Percentiles rank a stretch among this genome's conserved stretches.
Evolutionary conservation across 2,329 filamentous ascomycete species (phyloP).

Genomic region (Sporothrix sp.): DNA sequence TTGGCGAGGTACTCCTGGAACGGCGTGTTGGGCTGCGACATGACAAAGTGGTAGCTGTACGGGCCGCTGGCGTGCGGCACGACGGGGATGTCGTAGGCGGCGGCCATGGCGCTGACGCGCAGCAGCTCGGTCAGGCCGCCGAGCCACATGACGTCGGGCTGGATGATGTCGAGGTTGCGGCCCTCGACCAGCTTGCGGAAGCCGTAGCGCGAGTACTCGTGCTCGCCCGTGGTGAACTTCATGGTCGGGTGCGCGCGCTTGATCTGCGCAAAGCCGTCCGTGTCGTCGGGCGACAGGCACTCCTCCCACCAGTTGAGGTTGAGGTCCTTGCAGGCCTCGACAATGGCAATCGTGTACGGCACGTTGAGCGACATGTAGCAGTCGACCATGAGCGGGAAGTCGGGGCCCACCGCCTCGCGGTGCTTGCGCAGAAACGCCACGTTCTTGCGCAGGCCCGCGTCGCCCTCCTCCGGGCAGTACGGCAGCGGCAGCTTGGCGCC

Average conservation of each 20-base stretch:
- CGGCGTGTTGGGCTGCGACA: constrained; percentile 84
- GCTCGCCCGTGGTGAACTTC: constrained; percentile 93
- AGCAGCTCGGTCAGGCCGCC: constrained; percentile 87
- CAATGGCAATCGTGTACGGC: constrained; percentile 83
- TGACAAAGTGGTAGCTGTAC: constrained; percentile 93
- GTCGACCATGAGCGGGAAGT: constrained; percentile 90
- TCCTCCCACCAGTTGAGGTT: constrained; percentile 98
- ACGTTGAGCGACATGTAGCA: constrained; percentile 97
- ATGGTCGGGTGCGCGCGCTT: constrained; percentile 82
- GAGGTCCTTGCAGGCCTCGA: constrained; percentile 70
- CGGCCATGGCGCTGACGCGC: constrained; percentile 78
- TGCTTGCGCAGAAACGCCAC: constrained; percentile 80
- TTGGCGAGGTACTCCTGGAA: constrained; percentile 97
- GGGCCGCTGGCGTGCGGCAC: constrained; percentile 91
- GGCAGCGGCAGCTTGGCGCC: constrained; percentile 85
- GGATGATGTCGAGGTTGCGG: constrained; percentile 86
- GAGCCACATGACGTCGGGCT: constrained; percentile 97
- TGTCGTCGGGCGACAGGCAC: constrained; percentile 82
- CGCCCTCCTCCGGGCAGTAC: constrained; percentile 81
- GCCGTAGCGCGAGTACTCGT: constrained; percentile 88
- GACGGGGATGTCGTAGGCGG: constrained; percentile 88
- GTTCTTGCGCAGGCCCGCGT: constrained; percentile 74
- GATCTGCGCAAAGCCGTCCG: constrained; percentile 79
- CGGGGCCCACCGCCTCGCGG: constrained; percentile 72
- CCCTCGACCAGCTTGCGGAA: constrained; percentile 91